Evolutionary conservation across 345 rosid genomes (phyloP), one percentile per base, ranked within the genome.

Genomic region (Eucalyptus erythrocorys): DNA sequence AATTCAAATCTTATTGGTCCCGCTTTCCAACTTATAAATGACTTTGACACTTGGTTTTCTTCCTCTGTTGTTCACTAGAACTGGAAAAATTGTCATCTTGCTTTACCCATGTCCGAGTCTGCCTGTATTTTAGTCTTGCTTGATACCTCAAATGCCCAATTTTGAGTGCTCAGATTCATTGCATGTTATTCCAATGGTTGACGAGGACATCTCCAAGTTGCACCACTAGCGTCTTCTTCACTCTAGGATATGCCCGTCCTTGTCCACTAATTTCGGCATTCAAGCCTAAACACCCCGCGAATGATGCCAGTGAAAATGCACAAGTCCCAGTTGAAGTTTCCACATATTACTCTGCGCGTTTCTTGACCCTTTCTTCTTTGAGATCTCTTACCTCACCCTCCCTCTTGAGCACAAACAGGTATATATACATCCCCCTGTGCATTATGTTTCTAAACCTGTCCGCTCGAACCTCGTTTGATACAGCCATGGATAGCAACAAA

Each of bases 401-500:
- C 5, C 32, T 59, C n/a, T 59, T 59, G 66, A 59, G 66, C 66
- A 59, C 66, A 27, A 59, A 59, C 42, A 55, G 30, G 59, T 45
- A 45, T 82, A 12, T n/a, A n/a, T 37, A 40, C 66, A 26, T 27
- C 66, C 66, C 14, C 66, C 66, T 27, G 4, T 59, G 66, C n/a
- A 59, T 59, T 59, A 12, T 59, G 32, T 11, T 59, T 61, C 68
- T 61, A 61, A 61, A 30, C 8, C 5, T 30, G 34, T 13, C 34
- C 16, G 8, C 34, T 61, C 34, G 32, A 61, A 27, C 68, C 68
- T 30, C 6, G 17, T 5, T 3, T 61, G 32, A 9, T 61, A 43
- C 89, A 68, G 87, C 90, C 89, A 90, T 90, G 94, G 90, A 90
- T 51, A 37, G 14, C 19, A 66, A 11, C 43, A 87, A 85, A 30